Conservation (phyloP, 208 protist species). For the Blastocrithidia nonstop region DNA sequence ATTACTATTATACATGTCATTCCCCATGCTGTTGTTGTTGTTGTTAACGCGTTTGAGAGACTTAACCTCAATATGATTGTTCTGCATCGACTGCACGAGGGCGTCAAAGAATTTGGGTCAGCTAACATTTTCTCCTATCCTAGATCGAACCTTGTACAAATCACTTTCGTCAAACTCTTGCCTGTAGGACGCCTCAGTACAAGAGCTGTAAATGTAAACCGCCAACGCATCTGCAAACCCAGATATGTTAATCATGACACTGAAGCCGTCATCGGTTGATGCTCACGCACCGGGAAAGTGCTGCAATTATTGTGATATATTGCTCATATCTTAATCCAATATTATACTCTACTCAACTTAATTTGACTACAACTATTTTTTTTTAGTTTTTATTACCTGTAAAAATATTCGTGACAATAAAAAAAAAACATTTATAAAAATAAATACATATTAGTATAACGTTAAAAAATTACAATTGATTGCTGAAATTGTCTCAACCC, state of each 20-base stretch:
- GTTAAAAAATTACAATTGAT: neutral
- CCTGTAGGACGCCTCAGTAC: slow-evolving; percentile 22
- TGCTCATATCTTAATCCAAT: too few relatives aligned
- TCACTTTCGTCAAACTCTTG: slow-evolving; percentile 23
- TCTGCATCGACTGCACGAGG: slow-evolving; percentile 28
- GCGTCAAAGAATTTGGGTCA: slow-evolving; percentile 52
- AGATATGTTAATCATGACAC: slow-evolving; percentile 49
- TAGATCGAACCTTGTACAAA: slow-evolving; percentile 15
- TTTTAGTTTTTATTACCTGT: slow-evolving; percentile 14
- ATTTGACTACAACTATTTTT: slow-evolving; percentile 36
- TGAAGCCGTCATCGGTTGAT: slow-evolving; percentile 14
- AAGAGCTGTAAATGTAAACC: slow-evolving; percentile 23
- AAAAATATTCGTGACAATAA: neutral
- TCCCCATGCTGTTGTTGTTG: neutral
- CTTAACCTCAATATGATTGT: slow-evolving; percentile 10
- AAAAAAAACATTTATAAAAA: neutral
- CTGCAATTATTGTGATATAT: slow-evolving; percentile 33
- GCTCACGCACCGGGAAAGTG: slow-evolving; percentile 31
- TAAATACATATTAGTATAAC: neutral
- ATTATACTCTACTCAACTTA: too few relatives aligned
- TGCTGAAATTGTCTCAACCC: too few relatives aligned
- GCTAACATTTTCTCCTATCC: slow-evolving; percentile 14
- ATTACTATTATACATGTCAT: too few relatives aligned
- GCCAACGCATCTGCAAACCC: slow-evolving; percentile 24
- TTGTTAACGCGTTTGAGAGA: neutral